Evolutionary conservation across 192 early-diverging fungal genomes (phyloP), one percentile per base, ranked within the genome.

Genomic region (Phlyctochytrium bullatum): DNA sequence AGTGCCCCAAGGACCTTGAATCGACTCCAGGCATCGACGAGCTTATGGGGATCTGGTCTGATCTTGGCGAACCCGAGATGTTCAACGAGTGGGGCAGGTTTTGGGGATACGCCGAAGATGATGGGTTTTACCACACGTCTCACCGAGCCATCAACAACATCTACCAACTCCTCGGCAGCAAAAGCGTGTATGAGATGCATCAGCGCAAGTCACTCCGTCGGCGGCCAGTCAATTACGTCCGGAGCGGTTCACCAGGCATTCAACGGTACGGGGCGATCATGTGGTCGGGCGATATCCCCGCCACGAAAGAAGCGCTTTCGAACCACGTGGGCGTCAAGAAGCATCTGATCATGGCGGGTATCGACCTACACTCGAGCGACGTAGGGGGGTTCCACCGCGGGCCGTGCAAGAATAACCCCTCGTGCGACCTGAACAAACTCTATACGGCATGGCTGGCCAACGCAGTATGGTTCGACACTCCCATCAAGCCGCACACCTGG

Each of bases 61-160:
- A 67, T 59, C 59, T 67, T 16, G 66, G 66, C 29, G 66, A 67
- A 14, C 66, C 66, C 25, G 66, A 67, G 59, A 33, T 34, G 59
- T 67, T 34, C 66, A 67, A 59, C 12, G 66, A 67, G 27, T 20
- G 34, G 12, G 35, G 20, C 23, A 28, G 24, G 34, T 67, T 59
- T 34, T 50, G 31, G n/a, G 66, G 66, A 6, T 67, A 59, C 59
- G 31, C 28, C 2, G 66, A 67, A 29, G 66, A 54, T 23, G 24
- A 56, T 2, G 66, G 66, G 30, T 40, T 59, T 34, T 67, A 56
- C 54, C 29, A 50, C 53, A 67, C 66, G 10, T 24, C 29, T 12
- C 35, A 67, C 0, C 52, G 35, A 2, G 51, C 54, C 59, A 40
- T 67, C 34, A 52, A 67, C 66, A 67, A 67, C 59, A 59, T 67